Evolutionary conservation across 2,329 filamentous ascomycete species (phyloP).

Genomic region (Paecilomyces variotii): DNA sequence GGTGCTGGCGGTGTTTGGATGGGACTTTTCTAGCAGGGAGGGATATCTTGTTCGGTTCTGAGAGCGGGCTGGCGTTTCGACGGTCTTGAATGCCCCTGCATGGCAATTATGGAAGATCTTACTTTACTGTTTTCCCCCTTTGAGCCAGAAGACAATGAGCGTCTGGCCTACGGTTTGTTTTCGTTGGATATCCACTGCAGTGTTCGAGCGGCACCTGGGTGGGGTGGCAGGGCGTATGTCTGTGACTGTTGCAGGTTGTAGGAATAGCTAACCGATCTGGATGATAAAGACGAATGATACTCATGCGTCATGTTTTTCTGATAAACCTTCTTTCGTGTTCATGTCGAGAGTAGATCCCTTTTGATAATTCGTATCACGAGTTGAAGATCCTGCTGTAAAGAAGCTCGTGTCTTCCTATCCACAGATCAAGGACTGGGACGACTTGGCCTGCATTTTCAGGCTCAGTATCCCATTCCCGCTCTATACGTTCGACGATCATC

Average conservation of each 20-base stretch:
- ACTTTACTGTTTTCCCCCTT: conserved; percentile 11
- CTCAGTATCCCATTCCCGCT: conserved; percentile 39
- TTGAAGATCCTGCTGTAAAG: conserved; percentile 62
- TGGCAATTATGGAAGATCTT: conserved; percentile 6
- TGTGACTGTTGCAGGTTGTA: conserved; percentile 20
- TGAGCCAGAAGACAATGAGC: conserved; percentile 7
- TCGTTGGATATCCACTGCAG: conserved; percentile 24
- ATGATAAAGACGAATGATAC: conserved; percentile 16
- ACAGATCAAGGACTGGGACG: conserved; percentile 56
- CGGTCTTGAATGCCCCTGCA: neutral
- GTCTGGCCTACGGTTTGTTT: conserved; percentile 9
- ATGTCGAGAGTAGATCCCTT: neutral
- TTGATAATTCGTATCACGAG: conserved; percentile 37
- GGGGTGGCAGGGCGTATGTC: conserved; percentile 10
- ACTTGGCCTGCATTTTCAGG: conserved; percentile 52
- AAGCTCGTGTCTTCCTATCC: conserved; percentile 58
- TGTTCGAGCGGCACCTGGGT: conserved; percentile 15
- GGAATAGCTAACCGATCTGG: conserved; percentile 19
- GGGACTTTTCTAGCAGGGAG: conserved; percentile 23
- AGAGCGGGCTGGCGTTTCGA: conserved; percentile 24
- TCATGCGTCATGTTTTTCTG: conserved; percentile 11
- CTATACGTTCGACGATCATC: conserved; percentile 44
- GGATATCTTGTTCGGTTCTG: conserved; percentile 7
- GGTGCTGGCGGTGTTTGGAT: conserved; percentile 27
- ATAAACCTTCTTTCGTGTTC: neutral